Conservation (phyloP, 192 early-diverging fungal genomes). For the Podila verticillata region DNA sequence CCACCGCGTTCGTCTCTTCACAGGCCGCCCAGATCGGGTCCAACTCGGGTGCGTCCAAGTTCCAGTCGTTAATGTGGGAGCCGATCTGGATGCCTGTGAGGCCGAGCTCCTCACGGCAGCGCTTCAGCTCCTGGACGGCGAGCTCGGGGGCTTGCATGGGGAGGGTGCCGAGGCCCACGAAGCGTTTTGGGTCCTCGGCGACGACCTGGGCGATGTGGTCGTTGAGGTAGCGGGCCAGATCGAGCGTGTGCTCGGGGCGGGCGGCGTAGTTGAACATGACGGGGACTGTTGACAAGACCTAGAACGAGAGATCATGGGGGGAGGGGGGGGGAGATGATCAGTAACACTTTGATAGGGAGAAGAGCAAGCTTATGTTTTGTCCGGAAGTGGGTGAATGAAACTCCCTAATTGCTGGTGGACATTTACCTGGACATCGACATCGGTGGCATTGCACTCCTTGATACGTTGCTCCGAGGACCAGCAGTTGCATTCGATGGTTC, state of each 20-base stretch:
- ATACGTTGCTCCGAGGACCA: constrained; percentile 70
- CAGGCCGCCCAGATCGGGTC: constrained; percentile 72
- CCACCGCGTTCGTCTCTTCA: constrained; percentile 67
- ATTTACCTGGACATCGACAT: constrained; percentile 65
- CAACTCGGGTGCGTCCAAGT: constrained; percentile 73
- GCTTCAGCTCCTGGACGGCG: constrained; percentile 67
- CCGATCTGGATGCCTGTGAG: constrained; percentile 72
- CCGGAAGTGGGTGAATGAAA: too few species aligned
- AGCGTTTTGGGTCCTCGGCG: constrained; percentile 66
- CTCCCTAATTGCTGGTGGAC: too few species aligned
- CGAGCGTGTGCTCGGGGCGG: constrained; percentile 65
- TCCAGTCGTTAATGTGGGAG: constrained; percentile 73
- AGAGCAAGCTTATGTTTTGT: too few species aligned
- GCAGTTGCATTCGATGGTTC: constrained; percentile 75
- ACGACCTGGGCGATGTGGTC: constrained; percentile 68
- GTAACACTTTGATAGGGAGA: too few species aligned
- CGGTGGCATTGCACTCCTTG: constrained; percentile 60
- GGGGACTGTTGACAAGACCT: constrained; percentile 74
- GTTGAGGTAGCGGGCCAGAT: constrained; percentile 63
- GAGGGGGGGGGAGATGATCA: too few species aligned
- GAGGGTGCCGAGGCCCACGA: constrained; percentile 71
- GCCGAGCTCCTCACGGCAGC: constrained; percentile 72
- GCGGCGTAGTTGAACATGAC: constrained; percentile 68
- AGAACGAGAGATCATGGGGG: not conserved
- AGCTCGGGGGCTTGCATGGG: constrained; percentile 76